phyloP scores from a whole-genome alignment of 1,284 basidiomycete genomes.

The Naganishia liquefaciens region DNA sequence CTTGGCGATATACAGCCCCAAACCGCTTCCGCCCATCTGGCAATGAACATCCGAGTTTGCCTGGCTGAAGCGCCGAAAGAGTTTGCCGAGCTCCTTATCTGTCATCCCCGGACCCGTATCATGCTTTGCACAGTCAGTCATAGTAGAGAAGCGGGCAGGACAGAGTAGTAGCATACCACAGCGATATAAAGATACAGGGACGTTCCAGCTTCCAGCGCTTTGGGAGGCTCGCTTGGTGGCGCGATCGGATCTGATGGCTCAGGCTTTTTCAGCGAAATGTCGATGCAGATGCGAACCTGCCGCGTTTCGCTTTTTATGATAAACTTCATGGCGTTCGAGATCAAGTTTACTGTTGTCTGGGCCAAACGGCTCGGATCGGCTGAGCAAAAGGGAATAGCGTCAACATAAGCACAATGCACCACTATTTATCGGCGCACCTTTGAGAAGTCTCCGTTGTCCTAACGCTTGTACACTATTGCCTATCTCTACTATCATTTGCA shows the following conservation, averaged over 20 bases:
- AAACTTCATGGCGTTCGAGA: constrained; percentile 32
- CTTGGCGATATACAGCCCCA: constrained; percentile 33
- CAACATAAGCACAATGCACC: background rate
- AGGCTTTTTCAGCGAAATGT: constrained; percentile 24
- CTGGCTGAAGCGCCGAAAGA: constrained; percentile 33
- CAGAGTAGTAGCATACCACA: constrained; percentile 14
- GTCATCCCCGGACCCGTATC: constrained; percentile 35
- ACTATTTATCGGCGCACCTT: too few relatives aligned
- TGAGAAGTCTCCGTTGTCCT: constrained; percentile 12
- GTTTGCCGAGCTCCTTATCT: constrained; percentile 16
- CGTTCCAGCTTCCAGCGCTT: background rate
- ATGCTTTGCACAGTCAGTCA: constrained; percentile 3
- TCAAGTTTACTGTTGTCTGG: constrained; percentile 31
- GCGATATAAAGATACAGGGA: constrained; percentile 29
- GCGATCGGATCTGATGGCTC: constrained; percentile 3
- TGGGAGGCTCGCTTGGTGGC: constrained; percentile 5
- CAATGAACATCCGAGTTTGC: constrained; percentile 30
- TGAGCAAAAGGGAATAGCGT: background rate
- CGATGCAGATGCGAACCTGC: constrained; percentile 26
- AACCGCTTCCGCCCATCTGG: constrained; percentile 31
- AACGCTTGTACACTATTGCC: constrained; percentile 23
- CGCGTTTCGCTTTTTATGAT: constrained; percentile 14
- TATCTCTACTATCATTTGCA: constrained; percentile 23
- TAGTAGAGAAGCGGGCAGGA: background rate
- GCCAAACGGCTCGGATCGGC: constrained; percentile 30